Evolutionary conservation across 345 rosid genomes (phyloP).

Genomic region (Clarkia xantiana): DNA sequence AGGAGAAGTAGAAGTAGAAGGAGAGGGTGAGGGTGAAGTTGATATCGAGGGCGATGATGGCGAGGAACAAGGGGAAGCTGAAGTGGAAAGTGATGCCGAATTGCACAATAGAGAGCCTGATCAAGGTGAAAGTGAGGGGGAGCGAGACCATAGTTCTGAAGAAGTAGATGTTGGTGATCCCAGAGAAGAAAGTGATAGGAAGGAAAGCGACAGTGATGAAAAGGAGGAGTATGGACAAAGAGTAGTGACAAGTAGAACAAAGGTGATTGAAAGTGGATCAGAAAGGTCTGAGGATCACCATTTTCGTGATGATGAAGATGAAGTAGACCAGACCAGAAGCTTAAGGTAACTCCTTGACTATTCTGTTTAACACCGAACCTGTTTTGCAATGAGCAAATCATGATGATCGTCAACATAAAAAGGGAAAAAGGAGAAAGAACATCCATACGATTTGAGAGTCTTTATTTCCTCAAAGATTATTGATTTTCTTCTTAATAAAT

Average conservation of each 20-base stretch:
- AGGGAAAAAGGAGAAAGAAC: no score
- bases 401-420: no score
- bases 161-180: slow-evolving; percentile 54
- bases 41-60: slow-evolving; percentile 49
- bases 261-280: slow-evolving; percentile 68
- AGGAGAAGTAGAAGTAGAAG: slow-evolving; percentile 6
- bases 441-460: no score
- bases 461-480: no score
- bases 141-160: slow-evolving; percentile 68
- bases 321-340: slow-evolving; percentile 68
- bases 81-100: slow-evolving; percentile 63
- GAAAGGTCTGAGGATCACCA: slow-evolving; percentile 73
- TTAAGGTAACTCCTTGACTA: slow-evolving; percentile 32
- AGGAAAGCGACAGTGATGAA: slow-evolving; percentile 57
- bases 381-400: no score
- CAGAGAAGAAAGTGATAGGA: slow-evolving; percentile 59
- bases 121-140: slow-evolving; percentile 90
- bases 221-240: slow-evolving; percentile 53
- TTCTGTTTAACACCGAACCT: no score
- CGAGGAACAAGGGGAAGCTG: slow-evolving; percentile 50
- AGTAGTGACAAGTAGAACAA: slow-evolving; percentile 47
- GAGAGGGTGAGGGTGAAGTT: slow-evolving; percentile 24
- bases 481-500: no score
- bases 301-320: slow-evolving; percentile 60
- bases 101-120: slow-evolving; percentile 49